Conservation (phyloP, 2,329 filamentous ascomycete species). For the Waltergamsia citrina region DNA sequence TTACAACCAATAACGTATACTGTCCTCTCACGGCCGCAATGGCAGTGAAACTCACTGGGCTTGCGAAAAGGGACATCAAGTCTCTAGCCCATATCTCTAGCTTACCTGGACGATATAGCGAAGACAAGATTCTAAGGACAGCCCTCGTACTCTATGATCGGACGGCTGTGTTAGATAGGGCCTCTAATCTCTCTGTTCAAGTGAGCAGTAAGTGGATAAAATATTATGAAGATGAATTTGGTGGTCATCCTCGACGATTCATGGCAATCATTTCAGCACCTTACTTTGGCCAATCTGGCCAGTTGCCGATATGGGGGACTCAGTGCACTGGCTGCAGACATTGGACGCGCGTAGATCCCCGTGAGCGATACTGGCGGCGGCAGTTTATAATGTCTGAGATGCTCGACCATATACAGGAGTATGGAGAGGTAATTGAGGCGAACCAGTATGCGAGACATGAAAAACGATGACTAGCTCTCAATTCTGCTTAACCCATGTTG, state of each 20-base stretch:
- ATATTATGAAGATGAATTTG: no score
- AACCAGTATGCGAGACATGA: no score
- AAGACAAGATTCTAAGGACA: conserved; percentile 1
- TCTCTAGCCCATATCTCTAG: conserved; percentile 4
- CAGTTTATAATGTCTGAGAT: no score
- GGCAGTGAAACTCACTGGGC: background rate
- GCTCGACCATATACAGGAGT: no score
- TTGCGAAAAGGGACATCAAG: background rate
- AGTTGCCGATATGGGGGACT: no score
- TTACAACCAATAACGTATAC: conserved; percentile 16
- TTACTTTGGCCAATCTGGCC: conserved; percentile 4
- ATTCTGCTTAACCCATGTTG: no score
- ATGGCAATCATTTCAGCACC: conserved; percentile 10
- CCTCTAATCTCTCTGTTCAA: no score
- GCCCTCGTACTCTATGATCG: conserved; percentile 7
- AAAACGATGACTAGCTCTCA: no score
- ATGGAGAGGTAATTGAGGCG: no score
- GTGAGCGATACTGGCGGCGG: no score
- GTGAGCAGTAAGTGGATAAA: conserved; percentile 5
- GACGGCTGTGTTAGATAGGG: background rate
- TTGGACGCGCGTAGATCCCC: no score
- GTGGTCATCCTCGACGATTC: conserved; percentile 7
- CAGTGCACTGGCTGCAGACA: no score
- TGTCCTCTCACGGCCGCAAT: conserved; percentile 13
- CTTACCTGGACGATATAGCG: conserved; percentile 7